Conservation (phyloP, 2,329 filamentous ascomycete genomes). For the Hypoxylon sp. region DNA sequence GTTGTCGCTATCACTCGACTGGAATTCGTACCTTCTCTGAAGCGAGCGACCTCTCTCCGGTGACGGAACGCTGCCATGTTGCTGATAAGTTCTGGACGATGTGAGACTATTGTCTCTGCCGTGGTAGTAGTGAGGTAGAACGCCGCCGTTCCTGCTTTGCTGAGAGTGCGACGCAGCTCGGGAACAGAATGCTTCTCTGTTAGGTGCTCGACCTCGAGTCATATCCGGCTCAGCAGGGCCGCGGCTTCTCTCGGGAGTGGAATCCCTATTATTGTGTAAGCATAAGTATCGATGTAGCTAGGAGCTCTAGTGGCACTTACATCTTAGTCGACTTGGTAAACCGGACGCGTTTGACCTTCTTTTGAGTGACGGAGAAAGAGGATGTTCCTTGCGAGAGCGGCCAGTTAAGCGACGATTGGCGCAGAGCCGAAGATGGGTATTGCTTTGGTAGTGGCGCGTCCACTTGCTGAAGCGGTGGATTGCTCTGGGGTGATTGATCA, state of each 20-base stretch:
- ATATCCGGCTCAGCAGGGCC: slow-evolving; percentile 1
- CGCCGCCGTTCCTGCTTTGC: neutral
- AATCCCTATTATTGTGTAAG: slow-evolving; percentile 28
- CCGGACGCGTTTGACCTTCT: slow-evolving; percentile 1
- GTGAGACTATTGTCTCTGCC: slow-evolving; percentile 9
- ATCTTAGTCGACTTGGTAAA: slow-evolving; percentile 6
- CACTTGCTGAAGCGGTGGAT: neutral
- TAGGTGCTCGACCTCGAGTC: slow-evolving; percentile 3
- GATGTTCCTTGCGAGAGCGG: neutral
- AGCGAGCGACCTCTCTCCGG: slow-evolving; percentile 27
- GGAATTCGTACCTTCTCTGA: slow-evolving; percentile 18
- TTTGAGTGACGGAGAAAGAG: neutral
- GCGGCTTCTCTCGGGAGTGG: neutral
- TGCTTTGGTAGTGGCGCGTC: neutral
- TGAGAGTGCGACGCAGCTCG: slow-evolving; percentile 12
- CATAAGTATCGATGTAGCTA: neutral
- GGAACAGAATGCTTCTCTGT: slow-evolving; percentile 7
- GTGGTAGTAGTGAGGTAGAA: neutral
- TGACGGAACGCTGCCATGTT: neutral
- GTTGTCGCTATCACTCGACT: slow-evolving; percentile 13
- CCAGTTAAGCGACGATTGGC: neutral
- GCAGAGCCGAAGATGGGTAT: neutral
- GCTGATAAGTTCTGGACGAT: slow-evolving; percentile 3
- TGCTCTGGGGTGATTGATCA: neutral
- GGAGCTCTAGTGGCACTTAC: slow-evolving; percentile 19